Conservation (phyloP, 2,329 filamentous ascomycete genomes). For the Beauveria sp. region DNA sequence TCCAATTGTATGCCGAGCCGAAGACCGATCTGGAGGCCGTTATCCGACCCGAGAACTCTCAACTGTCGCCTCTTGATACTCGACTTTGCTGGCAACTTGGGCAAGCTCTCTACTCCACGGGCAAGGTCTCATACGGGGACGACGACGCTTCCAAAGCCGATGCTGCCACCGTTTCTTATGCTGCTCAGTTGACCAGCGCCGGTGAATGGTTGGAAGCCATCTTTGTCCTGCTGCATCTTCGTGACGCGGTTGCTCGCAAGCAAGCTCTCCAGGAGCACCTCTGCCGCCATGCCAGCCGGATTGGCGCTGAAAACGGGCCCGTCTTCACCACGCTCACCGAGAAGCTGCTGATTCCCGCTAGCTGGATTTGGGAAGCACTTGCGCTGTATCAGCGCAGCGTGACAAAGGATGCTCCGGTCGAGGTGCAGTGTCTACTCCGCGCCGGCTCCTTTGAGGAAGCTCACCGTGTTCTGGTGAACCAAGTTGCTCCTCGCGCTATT, state of each 20-base stretch:
- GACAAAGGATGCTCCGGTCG: conserved; percentile 58
- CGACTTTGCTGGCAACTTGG: conserved; percentile 81
- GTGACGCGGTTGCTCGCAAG: conserved; percentile 52
- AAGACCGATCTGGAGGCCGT: conserved; percentile 57
- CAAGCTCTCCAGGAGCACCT: conserved; percentile 66
- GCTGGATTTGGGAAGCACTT: conserved; percentile 83
- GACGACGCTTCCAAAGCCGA: conserved; percentile 54
- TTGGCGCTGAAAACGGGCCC: conserved; percentile 50
- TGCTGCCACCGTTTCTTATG: conserved; percentile 57
- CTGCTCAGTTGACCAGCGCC: conserved; percentile 53
- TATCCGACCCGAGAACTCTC: conserved; percentile 68
- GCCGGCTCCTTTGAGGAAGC: conserved; percentile 73
- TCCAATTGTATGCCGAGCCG: conserved; percentile 69
- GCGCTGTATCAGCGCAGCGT: conserved; percentile 73
- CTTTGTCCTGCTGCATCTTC: conserved; percentile 75
- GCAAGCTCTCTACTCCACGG: conserved; percentile 50
- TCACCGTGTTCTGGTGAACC: conserved; percentile 70
- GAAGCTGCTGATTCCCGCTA: conserved; percentile 61
- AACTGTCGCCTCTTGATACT: conserved; percentile 65
- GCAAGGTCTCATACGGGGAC: conserved; percentile 44
- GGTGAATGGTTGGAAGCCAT: conserved; percentile 62
- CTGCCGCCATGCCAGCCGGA: conserved; percentile 59
- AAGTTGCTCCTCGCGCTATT: conserved; percentile 74
- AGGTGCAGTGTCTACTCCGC: conserved; percentile 73
- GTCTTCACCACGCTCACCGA: conserved; percentile 53